A percentile compares a stretch with the other conserved stretches of the same genome.
These are phyloP conservation scores for Diutina ranongensis DNA, from an alignment of 1,139 yeast genomes.

Conservation along the genomic window DNA sequence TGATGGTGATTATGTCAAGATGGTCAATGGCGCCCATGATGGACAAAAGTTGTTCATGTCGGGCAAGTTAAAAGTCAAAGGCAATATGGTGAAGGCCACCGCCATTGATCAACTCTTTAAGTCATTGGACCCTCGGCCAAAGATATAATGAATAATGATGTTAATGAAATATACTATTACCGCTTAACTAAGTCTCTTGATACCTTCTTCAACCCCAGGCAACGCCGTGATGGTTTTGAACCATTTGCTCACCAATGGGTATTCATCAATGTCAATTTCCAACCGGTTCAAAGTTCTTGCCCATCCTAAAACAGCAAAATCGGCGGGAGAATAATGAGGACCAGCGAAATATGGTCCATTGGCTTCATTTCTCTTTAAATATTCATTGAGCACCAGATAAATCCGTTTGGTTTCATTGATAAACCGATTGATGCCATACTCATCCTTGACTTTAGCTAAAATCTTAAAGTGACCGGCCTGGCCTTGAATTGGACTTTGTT, in stretches of 20 bases:
- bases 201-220: neutral
- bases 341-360: constrained; percentile 47
- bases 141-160: constrained; percentile 12
- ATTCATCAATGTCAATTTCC: constrained; percentile 28
- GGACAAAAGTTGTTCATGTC: constrained; percentile 78
- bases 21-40: constrained; percentile 68
- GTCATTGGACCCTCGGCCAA: constrained; percentile 46
- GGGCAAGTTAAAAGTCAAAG: constrained; percentile 78
- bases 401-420: constrained; percentile 38
- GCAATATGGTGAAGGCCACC: constrained; percentile 84
- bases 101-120: constrained; percentile 64
- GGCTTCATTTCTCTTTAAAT: constrained; percentile 23
- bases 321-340: constrained; percentile 42
- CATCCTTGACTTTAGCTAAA: constrained; percentile 34
- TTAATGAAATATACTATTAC: neutral
- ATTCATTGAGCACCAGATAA: constrained; percentile 39
- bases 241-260: constrained; percentile 36
- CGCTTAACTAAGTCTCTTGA: neutral
- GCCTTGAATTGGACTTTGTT: constrained; percentile 52
- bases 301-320: constrained; percentile 36
- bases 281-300: constrained; percentile 8
- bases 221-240: too few relatives aligned
- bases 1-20: constrained; percentile 56
- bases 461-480: constrained; percentile 38
- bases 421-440: constrained; percentile 43